Percentiles rank a stretch among this genome's conserved stretches.
Conservation (phyloP, 441 rosid species). For the Euphorbia schlechtendalii region DNA sequence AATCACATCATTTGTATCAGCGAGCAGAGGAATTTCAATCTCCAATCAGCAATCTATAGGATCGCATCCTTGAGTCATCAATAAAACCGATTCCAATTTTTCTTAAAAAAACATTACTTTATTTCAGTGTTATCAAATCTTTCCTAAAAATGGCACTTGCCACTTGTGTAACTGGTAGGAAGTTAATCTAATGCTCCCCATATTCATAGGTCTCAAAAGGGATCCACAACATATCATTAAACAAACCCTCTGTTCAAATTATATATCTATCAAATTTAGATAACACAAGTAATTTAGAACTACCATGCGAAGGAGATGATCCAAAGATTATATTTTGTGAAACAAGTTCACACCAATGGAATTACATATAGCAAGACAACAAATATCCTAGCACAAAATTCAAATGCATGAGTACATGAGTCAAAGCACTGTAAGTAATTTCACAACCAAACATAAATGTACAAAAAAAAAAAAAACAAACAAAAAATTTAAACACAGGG, state of each 20-base stretch:
- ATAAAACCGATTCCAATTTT: not conserved
- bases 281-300: not conserved
- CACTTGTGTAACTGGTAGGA: too few species aligned
- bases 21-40: not conserved
- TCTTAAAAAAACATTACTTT: not conserved
- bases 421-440: not conserved
- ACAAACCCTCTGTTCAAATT: not conserved
- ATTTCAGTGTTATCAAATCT: not conserved
- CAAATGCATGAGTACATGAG: constrained; percentile 8
- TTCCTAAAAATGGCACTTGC: not conserved
- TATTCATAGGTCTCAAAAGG: not conserved
- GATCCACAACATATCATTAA: not conserved
- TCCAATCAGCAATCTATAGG: not conserved
- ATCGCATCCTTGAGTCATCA: not conserved
- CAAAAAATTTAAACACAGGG: not conserved
- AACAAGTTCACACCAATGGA: not conserved
- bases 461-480: not conserved
- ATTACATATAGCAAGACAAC: not conserved
- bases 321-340: not conserved
- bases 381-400: not conserved
- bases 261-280: not conserved
- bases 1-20: not conserved
- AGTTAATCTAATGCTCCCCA: not conserved
- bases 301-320: too few species aligned
- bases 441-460: not conserved